phyloP scores from a whole-genome alignment of 202 grass and related monocot genomes.

The Panicum hallii region DNA sequence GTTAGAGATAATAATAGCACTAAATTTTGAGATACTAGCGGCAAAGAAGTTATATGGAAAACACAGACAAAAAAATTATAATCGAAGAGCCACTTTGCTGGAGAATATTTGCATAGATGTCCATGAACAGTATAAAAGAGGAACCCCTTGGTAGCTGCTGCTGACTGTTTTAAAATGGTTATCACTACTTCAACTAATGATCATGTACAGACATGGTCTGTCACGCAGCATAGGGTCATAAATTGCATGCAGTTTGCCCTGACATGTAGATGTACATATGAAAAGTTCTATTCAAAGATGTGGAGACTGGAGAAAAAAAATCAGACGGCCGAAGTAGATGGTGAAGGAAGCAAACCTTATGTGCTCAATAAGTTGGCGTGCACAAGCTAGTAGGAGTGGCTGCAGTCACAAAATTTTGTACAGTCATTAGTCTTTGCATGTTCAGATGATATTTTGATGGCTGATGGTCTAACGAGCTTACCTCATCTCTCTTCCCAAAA shows the following conservation, averaged over 20 bases:
- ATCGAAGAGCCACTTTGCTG: not conserved
- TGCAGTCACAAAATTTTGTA: constrained; percentile 50
- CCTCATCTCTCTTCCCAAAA: constrained; percentile 97
- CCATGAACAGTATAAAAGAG: not conserved
- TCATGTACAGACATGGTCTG: not conserved
- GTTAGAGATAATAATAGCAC: not conserved
- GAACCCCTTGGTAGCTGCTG: not conserved
- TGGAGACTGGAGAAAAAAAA: not conserved
- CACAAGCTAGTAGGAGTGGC: constrained; percentile 81
- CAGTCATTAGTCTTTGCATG: constrained; percentile 23
- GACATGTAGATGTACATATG: not conserved
- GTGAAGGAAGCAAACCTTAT: constrained; percentile 71
- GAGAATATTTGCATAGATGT: constrained; percentile 5
- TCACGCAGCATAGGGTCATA: not conserved
- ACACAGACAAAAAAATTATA: constrained; percentile 17
- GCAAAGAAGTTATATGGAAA: not conserved
- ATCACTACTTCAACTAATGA: not conserved
- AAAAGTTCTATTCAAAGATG: constrained; percentile 6
- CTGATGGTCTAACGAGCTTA: constrained; percentile 21
- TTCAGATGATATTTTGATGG: constrained; percentile 13
- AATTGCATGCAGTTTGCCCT: not conserved
- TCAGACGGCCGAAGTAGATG: constrained; percentile 8
- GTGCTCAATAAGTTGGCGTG: constrained; percentile 85
- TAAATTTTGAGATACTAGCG: not conserved
- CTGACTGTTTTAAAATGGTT: constrained; percentile 15